Base-by-base conservation (phyloP, 345 rosid genomes). In the Melastoma malabathricum region DNA sequence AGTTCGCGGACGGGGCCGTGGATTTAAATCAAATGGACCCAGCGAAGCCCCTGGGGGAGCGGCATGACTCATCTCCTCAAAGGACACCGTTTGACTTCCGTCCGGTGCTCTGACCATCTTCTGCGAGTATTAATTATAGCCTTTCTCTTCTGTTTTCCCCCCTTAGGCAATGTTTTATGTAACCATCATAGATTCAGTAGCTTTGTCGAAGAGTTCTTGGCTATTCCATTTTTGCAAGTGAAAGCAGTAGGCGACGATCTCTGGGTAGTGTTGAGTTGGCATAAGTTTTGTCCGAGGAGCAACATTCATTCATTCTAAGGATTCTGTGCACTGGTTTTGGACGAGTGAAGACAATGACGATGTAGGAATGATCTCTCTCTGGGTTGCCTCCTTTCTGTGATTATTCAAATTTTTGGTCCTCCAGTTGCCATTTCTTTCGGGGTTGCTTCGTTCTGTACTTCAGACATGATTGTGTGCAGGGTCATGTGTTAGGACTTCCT, bases 1-100 rank as follows among this genome's bases (percentile, higher is more conserved):
- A 54, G 38, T 65, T 34, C 93, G 93, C 3, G 95, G 95, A 46
- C 79, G 87, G 68, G 84, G 86, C 53, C 87, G 80, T 68, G 86
- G 86, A 52, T 75, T 49, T 51, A 72, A 84, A 66, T 59, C 75
- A 38, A 74, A 68, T 58, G 80, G 74, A 39, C 84, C 70, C 34
- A 65, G 62, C 71, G 88, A 73, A 64, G 82, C 69, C 52, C 80
- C 77, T 60, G 85, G 63, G 54, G 62, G 67, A 81, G 20, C 44
- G 22, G 58, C 48, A 25, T 55, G 23, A 44, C 27, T n/a, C 15
- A 44, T 44, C 25, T 47, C 50, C 55, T n/a, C 25, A 15, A 17
- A 51, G 13, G 25, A 27, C 19, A 16, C 23, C 5, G 12, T 41
- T 51, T 51, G n/a, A 5, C 34, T 51, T 51, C 44, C 13, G 10